Conservation (phyloP, 257 asterid species). For the Mitragyna speciosa region DNA sequence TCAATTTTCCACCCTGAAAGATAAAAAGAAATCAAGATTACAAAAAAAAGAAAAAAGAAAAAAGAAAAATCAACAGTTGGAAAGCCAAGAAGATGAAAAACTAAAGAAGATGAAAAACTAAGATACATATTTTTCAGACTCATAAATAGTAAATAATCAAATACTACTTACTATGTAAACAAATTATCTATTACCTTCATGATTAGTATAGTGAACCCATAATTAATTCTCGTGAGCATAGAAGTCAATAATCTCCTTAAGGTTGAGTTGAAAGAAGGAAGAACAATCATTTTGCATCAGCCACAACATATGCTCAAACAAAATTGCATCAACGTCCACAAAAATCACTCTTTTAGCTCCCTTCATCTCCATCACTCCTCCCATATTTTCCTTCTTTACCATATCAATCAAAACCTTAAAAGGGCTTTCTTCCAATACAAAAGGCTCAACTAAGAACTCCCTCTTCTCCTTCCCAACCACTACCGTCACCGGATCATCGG, state of each 20-base stretch:
- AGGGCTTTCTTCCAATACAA: conserved; percentile 35
- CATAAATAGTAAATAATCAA: background rate
- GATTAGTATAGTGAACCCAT: background rate
- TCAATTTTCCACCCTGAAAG: background rate
- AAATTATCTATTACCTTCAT: background rate
- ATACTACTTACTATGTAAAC: background rate
- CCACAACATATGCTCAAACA: conserved; percentile 51
- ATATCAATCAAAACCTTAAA: conserved; percentile 34
- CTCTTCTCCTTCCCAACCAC: conserved; percentile 42
- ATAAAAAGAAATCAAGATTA: background rate
- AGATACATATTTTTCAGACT: background rate
- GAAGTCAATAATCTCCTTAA: conserved; percentile 42
- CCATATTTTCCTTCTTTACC: conserved; percentile 27
- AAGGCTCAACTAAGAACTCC: conserved; percentile 40
- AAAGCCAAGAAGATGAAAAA: background rate
- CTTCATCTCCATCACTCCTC: conserved; percentile 5
- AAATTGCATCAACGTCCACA: conserved; percentile 45
- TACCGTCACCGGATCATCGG: conserved; percentile 29
- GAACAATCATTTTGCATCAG: conserved; percentile 45
- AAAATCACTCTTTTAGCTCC: conserved; percentile 32
- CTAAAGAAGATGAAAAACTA: too few species aligned
- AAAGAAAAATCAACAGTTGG: background rate
- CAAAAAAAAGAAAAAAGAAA: too few species aligned
- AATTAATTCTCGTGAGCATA: conserved; percentile 37
- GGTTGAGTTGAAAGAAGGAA: conserved; percentile 45